Percentiles rank a stretch among this genome's conserved stretches.
Evolutionary conservation across 176 grass and related monocot genomes (phyloP).

Genomic region (Cenchrus americanus): DNA sequence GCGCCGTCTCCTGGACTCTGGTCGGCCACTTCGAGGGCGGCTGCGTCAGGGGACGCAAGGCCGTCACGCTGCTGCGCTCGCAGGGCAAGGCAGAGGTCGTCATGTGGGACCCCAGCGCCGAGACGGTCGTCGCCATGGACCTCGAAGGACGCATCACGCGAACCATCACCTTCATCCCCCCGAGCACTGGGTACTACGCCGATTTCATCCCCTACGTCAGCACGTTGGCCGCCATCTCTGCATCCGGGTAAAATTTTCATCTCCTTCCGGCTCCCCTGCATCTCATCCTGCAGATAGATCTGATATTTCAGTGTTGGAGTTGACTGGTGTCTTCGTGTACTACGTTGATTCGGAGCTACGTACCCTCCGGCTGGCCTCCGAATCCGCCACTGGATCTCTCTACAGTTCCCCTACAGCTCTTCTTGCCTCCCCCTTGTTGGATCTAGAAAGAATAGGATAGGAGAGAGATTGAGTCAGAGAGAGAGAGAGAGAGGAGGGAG

Average conservation of each 20-base stretch:
- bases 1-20: neutral
- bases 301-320: neutral
- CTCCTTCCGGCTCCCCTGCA: neutral
- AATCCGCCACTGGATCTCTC: constrained; percentile 25
- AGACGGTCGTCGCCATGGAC: constrained; percentile 45
- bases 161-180: constrained; percentile 8
- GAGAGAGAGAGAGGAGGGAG: neutral
- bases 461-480: neutral
- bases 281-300: neutral
- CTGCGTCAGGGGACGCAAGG: constrained; percentile 7
- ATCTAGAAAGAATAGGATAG: constrained; percentile 35
- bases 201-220: constrained; percentile 68
- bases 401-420: constrained; percentile 14
- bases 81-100: constrained; percentile 56
- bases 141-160: constrained; percentile 33
- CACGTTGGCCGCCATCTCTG: constrained; percentile 40
- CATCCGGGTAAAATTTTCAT: constrained; percentile 36
- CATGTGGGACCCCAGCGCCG: constrained; percentile 17
- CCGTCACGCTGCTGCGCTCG: constrained; percentile 38
- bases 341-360: too few relatives aligned
- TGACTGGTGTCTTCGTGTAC: too few relatives aligned
- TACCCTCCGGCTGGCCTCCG: neutral
- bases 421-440: constrained; percentile 20
- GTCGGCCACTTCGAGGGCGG: neutral
- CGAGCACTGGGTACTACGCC: neutral